Percentiles rank a stretch among this genome's conserved stretches.
phyloP scores from a whole-genome alignment of 2,329 filamentous ascomycete species.

The Salinomyces thailandicus region DNA sequence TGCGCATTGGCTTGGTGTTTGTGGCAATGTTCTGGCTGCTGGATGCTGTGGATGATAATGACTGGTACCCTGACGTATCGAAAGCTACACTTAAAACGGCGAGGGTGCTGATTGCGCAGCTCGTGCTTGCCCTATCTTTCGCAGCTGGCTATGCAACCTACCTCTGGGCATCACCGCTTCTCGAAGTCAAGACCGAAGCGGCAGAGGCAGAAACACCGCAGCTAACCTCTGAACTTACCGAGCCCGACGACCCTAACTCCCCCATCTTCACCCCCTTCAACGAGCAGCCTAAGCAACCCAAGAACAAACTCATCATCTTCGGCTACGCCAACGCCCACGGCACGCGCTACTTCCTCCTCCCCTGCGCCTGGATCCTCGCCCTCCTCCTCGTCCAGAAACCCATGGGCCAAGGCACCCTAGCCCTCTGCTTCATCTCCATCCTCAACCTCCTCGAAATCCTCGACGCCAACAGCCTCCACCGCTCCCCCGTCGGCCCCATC shows the following conservation, averaged over 20 bases:
- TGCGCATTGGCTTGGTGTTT: conserved; percentile 65
- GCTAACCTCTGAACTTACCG: conserved; percentile 16
- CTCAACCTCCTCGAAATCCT: conserved; percentile 61
- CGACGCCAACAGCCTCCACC: conserved; percentile 50
- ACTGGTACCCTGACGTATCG: conserved; percentile 59
- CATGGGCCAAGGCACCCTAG: conserved; percentile 80
- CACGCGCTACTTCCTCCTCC: conserved; percentile 74
- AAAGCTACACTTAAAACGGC: conserved; percentile 57
- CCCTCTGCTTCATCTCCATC: conserved; percentile 76
- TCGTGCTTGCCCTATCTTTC: conserved; percentile 67
- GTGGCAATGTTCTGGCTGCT: conserved; percentile 77
- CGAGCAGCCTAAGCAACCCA: conserved; percentile 22
- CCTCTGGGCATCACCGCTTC: conserved; percentile 72
- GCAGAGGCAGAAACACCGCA: conserved; percentile 10
- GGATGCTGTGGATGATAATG: conserved; percentile 75
- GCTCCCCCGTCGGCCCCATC: conserved; percentile 68
- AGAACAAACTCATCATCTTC: conserved; percentile 50
- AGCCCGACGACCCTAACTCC: conserved; percentile 22
- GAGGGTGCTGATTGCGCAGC: conserved; percentile 68
- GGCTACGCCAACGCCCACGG: conserved; percentile 93
- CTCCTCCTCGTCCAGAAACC: conserved; percentile 81
- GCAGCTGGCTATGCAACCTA: conserved; percentile 79
- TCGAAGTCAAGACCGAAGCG: conserved; percentile 52
- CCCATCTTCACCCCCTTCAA: conserved; percentile 30
- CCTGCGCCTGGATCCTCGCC: conserved; percentile 65